Conservation (phyloP, 345 rosid genomes). For the Microthlaspi erraticum region DNA sequence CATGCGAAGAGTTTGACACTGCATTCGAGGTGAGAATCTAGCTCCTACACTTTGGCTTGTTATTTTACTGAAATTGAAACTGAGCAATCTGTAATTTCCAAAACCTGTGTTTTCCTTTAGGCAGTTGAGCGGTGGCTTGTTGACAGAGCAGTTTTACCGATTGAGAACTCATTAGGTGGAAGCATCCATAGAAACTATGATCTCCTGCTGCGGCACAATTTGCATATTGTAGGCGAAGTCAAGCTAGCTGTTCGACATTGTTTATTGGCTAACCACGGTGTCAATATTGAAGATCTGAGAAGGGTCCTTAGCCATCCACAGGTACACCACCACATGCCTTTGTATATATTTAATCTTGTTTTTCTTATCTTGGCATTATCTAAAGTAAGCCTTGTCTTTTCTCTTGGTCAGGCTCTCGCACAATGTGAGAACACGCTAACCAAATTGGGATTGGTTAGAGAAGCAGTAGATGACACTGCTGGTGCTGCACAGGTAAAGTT, state of each 20-base stretch:
- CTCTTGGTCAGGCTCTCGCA: constrained; percentile 79
- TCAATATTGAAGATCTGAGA: constrained; percentile 69
- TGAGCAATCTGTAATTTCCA: too few species aligned
- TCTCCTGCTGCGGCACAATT: constrained; percentile 83
- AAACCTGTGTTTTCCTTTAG: constrained; percentile 45
- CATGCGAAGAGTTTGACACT: constrained; percentile 93
- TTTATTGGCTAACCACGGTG: constrained; percentile 89
- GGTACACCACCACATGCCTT: constrained; percentile 48
- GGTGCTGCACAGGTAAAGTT: constrained; percentile 90
- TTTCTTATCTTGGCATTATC: constrained; percentile 1
- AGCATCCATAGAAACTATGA: constrained; percentile 98
- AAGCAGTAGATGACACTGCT: constrained; percentile 95
- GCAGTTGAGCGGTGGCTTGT: constrained; percentile 94
- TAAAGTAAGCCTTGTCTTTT: background rate
- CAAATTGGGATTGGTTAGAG: constrained; percentile 78
- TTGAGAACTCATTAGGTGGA: constrained; percentile 97
- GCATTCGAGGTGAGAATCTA: constrained; percentile 74
- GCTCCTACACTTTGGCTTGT: background rate
- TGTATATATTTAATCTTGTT: background rate
- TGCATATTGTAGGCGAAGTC: constrained; percentile 98
- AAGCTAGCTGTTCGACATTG: constrained; percentile 91
- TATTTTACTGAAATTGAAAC: background rate
- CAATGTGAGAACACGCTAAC: constrained; percentile 95
- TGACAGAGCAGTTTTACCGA: constrained; percentile 93
- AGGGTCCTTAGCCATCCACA: constrained; percentile 99